These are phyloP conservation scores for Solanum sejunctum DNA, from an alignment of 257 asterid genomes.

Conservation along the genomic window DNA sequence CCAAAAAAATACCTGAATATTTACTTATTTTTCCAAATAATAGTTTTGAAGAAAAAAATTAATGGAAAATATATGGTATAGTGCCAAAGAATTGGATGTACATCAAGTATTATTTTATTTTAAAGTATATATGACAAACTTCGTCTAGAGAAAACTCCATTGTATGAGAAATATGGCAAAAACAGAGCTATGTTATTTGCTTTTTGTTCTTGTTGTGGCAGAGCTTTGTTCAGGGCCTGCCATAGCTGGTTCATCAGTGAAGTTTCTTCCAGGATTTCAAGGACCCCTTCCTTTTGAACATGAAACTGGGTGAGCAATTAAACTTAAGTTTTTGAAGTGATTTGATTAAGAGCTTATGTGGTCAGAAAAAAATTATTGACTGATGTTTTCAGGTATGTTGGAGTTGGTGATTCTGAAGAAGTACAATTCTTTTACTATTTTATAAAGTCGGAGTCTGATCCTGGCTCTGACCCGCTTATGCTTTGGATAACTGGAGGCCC, in stretches of 20 bases:
- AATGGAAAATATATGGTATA: too few relatives aligned
- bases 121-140: neutral
- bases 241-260: neutral
- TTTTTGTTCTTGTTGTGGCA: neutral
- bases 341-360: neutral
- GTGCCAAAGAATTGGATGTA: too few relatives aligned
- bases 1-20: too few relatives aligned
- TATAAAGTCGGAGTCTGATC: conserved; percentile 14
- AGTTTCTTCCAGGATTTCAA: conserved; percentile 17
- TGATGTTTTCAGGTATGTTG: conserved; percentile 10
- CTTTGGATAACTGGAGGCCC: conserved; percentile 24
- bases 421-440: conserved; percentile 22
- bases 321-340: neutral
- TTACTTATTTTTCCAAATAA: too few relatives aligned
- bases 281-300: conserved; percentile 24
- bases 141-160: neutral
- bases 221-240: neutral
- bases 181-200: neutral
- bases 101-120: too few relatives aligned
- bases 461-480: conserved; percentile 11
- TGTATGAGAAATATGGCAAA: neutral
- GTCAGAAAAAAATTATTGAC: neutral
- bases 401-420: conserved; percentile 20
- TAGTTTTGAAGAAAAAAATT: too few relatives aligned
- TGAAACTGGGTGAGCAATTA: conserved; percentile 18